Percentiles rank a stretch among this genome's conserved stretches.
These are phyloP conservation scores for Clavulina sp. DNA, from an alignment of 768 basidiomycete species.

Conservation along the genomic window DNA sequence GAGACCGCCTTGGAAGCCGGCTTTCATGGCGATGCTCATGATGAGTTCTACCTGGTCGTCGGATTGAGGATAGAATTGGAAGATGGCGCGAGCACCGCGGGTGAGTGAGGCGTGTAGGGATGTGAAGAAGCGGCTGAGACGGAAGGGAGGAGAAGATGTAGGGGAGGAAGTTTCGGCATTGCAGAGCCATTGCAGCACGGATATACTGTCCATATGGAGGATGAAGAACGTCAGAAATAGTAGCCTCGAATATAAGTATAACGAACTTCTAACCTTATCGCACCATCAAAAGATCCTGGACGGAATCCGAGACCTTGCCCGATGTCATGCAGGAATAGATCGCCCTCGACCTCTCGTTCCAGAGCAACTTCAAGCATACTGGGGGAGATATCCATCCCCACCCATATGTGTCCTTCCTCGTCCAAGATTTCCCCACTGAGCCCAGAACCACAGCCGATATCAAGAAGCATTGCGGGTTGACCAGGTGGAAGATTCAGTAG, in stretches of 20 bases:
- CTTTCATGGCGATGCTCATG: constrained; percentile 78
- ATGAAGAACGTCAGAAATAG: not conserved
- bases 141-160: constrained; percentile 78
- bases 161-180: constrained; percentile 88
- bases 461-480: constrained; percentile 70
- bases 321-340: constrained; percentile 91
- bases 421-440: constrained; percentile 91
- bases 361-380: constrained; percentile 98
- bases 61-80: constrained; percentile 92
- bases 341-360: constrained; percentile 88
- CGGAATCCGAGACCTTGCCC: constrained; percentile 96
- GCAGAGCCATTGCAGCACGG: constrained; percentile 96
- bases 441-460: constrained; percentile 96
- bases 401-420: constrained; percentile 85
- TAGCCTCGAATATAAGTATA: constrained; percentile 9
- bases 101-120: constrained; percentile 74
- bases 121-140: constrained; percentile 76
- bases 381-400: constrained; percentile 85
- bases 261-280: constrained; percentile 50
- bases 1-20: constrained; percentile 92
- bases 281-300: constrained; percentile 93
- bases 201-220: constrained; percentile 43
- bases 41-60: constrained; percentile 96
- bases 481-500: constrained; percentile 67
- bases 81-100: constrained; percentile 69